A percentile compares a stretch with the other conserved stretches of the same genome.
These are phyloP conservation scores for Sphenostylis stenocarpa DNA, from an alignment of 306 rosid genomes.

Conservation along the genomic window DNA sequence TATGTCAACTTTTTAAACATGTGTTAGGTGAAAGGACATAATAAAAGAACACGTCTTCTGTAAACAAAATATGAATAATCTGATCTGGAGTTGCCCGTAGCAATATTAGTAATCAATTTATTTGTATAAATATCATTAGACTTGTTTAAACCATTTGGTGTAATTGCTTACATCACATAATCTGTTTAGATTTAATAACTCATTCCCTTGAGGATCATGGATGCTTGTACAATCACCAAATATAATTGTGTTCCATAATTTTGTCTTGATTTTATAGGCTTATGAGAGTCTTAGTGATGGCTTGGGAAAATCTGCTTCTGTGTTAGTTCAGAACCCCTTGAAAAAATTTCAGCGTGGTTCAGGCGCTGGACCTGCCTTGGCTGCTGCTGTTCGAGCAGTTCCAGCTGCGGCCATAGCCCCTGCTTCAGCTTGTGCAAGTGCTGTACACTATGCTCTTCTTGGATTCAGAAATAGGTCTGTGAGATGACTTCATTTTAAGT, in stretches of 20 bases:
- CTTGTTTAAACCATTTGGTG: conserved; percentile 11
- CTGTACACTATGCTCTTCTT: conserved; percentile 82
- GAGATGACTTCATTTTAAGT: conserved; percentile 26
- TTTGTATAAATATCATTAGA: not conserved
- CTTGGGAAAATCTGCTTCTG: conserved; percentile 93
- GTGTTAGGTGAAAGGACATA: conserved; percentile 17
- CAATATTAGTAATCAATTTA: not conserved
- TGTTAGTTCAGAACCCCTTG: conserved; percentile 79
- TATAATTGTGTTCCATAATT: not conserved
- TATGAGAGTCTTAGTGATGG: conserved; percentile 90
- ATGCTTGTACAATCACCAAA: not conserved
- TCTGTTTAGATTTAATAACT: conserved; percentile 2
- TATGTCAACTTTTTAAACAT: not conserved
- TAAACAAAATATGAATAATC: not conserved
- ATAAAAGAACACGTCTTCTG: not conserved
- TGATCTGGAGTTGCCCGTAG: conserved; percentile 17
- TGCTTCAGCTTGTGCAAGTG: conserved; percentile 97
- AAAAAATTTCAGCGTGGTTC: conserved; percentile 91
- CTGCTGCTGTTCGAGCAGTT: conserved; percentile 83
- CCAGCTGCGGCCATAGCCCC: conserved; percentile 97
- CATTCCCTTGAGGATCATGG: not conserved
- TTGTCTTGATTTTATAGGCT: conserved; percentile 61
- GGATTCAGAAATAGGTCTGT: conserved; percentile 93
- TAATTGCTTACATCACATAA: conserved; percentile 5
- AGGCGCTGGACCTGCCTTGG: conserved; percentile 89